Evolutionary conservation across 2,329 filamentous ascomycete genomes (phyloP).

Genomic region (Lizonia empirigonia): DNA sequence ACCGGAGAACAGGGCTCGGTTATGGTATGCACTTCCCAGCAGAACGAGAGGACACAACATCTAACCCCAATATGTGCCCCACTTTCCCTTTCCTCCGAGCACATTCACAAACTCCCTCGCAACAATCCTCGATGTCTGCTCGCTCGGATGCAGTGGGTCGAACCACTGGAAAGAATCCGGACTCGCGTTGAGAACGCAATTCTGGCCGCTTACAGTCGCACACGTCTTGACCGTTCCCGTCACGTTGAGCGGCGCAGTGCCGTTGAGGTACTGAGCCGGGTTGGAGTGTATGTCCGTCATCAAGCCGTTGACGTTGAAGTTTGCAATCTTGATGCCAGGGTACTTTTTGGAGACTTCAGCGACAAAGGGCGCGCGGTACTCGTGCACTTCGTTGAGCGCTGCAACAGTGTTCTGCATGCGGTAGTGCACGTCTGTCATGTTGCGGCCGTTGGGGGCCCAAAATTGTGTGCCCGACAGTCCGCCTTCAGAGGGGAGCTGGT

Average conservation of each 20-base stretch:
- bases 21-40: no score
- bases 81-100: constrained; percentile 56
- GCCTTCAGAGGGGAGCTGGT: constrained; percentile 58
- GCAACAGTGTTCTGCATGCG: constrained; percentile 60
- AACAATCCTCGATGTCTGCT: constrained; percentile 64
- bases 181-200: constrained; percentile 44
- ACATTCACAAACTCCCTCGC: constrained; percentile 63
- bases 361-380: constrained; percentile 55
- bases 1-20: no score
- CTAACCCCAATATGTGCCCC: constrained; percentile 52
- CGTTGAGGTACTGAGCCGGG: constrained; percentile 66
- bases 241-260: constrained; percentile 66
- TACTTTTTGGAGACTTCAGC: constrained; percentile 50
- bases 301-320: constrained; percentile 69
- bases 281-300: constrained; percentile 68
- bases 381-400: constrained; percentile 58
- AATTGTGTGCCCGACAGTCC: constrained; percentile 53
- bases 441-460: constrained; percentile 55
- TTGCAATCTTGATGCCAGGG: constrained; percentile 63
- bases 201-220: constrained; percentile 39
- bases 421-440: constrained; percentile 57
- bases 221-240: constrained; percentile 65
- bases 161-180: constrained; percentile 72
- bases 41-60: no score
- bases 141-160: constrained; percentile 74